Conservation (phyloP, 768 basidiomycete genomes). For the Phanerodontia chrysosporium region DNA sequence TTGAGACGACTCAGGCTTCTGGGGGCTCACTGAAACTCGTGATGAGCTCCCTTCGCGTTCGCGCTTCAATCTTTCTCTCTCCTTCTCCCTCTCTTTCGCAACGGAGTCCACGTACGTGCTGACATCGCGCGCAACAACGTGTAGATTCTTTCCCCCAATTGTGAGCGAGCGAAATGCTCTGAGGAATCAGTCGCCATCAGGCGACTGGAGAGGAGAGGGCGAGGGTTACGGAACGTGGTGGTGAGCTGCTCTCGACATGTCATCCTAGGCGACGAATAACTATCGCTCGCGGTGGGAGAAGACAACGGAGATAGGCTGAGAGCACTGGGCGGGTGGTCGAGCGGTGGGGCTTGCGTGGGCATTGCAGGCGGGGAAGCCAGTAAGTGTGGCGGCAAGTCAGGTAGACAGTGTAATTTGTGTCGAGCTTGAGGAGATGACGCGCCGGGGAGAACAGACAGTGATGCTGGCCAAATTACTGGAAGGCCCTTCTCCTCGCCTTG, state of each 20-base stretch:
- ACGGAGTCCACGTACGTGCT: slow-evolving; percentile 72
- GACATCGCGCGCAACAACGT: slow-evolving; percentile 54
- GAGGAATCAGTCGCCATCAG: slow-evolving; percentile 13
- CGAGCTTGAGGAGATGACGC: slow-evolving; percentile 36
- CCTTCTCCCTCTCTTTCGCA: slow-evolving; percentile 71
- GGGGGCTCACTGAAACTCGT: neutral
- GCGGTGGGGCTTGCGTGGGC: neutral
- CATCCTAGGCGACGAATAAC: neutral
- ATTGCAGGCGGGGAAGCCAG: slow-evolving; percentile 45
- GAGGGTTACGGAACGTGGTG: neutral
- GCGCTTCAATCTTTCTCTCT: slow-evolving; percentile 66
- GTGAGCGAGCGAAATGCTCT: slow-evolving; percentile 49
- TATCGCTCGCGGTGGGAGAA: neutral
- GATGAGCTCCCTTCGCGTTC: slow-evolving; percentile 49
- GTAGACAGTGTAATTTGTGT: slow-evolving; percentile 48
- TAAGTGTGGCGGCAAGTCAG: slow-evolving; percentile 60
- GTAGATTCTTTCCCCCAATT: slow-evolving; percentile 41
- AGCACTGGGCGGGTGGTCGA: neutral
- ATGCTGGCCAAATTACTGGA: slow-evolving; percentile 66
- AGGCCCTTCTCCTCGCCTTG: slow-evolving; percentile 81
- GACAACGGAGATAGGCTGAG: neutral
- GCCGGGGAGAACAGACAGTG: slow-evolving; percentile 49
- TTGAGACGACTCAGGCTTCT: neutral
- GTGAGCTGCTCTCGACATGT: neutral
- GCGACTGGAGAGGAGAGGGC: neutral